Percentiles rank a stretch among this genome's conserved stretches.
phyloP scores from a whole-genome alignment of 345 rosid species.

The Salix purpurea region DNA sequence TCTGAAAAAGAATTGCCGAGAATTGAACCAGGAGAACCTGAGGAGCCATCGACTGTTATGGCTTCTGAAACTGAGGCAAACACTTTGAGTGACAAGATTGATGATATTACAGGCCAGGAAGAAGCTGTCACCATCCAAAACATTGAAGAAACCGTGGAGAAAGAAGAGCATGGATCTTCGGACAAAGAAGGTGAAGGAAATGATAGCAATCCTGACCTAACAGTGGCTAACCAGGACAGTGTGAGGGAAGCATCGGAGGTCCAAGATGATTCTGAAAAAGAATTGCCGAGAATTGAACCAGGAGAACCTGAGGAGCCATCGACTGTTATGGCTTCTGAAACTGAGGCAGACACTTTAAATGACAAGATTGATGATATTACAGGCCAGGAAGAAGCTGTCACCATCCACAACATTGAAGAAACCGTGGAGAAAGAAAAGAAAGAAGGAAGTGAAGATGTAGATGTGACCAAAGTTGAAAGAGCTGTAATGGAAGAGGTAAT shows the following conservation, averaged over 20 bases:
- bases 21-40: background rate
- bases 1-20: background rate
- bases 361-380: background rate
- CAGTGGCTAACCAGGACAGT: background rate
- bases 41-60: too few species aligned
- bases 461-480: background rate
- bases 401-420: conserved; percentile 10
- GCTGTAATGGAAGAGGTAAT: conserved; percentile 18
- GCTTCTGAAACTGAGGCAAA: too few species aligned
- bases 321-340: background rate
- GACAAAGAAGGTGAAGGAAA: background rate
- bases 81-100: background rate
- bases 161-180: background rate
- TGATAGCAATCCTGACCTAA: background rate
- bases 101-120: background rate
- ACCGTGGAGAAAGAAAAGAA: background rate
- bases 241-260: background rate
- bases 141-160: conserved; percentile 2
- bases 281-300: background rate
- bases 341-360: background rate
- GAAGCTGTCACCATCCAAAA: conserved; percentile 6
- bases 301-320: conserved; percentile 3
- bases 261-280: too few species aligned
- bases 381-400: background rate
- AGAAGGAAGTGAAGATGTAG: conserved; percentile 7